These are phyloP conservation scores for Botrytis aclada DNA, from an alignment of 2,329 filamentous ascomycete species.

Conservation along the genomic window DNA sequence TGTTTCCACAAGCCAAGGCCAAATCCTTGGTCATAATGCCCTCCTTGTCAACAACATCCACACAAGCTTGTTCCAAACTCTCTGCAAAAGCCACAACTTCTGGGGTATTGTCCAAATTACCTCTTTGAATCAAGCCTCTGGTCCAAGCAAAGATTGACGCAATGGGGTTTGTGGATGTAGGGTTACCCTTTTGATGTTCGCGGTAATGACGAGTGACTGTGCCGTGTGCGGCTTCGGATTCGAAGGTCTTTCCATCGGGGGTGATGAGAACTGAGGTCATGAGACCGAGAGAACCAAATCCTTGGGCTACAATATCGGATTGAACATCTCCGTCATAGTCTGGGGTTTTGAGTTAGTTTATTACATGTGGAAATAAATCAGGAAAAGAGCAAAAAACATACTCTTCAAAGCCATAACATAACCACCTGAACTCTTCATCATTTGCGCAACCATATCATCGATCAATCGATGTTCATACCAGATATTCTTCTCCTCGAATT, in stretches of 20 bases:
- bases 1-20: slow-evolving; percentile 90
- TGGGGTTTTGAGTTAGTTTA: slow-evolving; percentile 40
- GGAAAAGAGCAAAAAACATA: slow-evolving; percentile 45
- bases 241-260: slow-evolving; percentile 93
- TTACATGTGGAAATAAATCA: neutral
- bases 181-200: slow-evolving; percentile 95
- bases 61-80: slow-evolving; percentile 84
- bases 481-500: slow-evolving; percentile 88
- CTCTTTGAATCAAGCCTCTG: slow-evolving; percentile 86
- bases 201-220: slow-evolving; percentile 98
- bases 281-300: slow-evolving; percentile 94
- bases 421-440: slow-evolving; percentile 97
- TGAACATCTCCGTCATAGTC: slow-evolving; percentile 99
- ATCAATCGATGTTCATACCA: slow-evolving; percentile 99
- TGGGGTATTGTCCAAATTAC: slow-evolving; percentile 87
- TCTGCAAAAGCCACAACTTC: slow-evolving; percentile 90
- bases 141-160: slow-evolving; percentile 99
- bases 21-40: slow-evolving; percentile 99
- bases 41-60: slow-evolving; percentile 90
- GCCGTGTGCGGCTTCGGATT: slow-evolving; percentile 96
- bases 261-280: slow-evolving; percentile 99
- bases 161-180: slow-evolving; percentile 98
- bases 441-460: slow-evolving; percentile 99
- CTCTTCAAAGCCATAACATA: slow-evolving; percentile 99
- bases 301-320: slow-evolving; percentile 96